These are phyloP conservation scores for Lepraria neglecta DNA, from an alignment of 495 filamentous ascomycete species.

Conservation along the genomic window DNA sequence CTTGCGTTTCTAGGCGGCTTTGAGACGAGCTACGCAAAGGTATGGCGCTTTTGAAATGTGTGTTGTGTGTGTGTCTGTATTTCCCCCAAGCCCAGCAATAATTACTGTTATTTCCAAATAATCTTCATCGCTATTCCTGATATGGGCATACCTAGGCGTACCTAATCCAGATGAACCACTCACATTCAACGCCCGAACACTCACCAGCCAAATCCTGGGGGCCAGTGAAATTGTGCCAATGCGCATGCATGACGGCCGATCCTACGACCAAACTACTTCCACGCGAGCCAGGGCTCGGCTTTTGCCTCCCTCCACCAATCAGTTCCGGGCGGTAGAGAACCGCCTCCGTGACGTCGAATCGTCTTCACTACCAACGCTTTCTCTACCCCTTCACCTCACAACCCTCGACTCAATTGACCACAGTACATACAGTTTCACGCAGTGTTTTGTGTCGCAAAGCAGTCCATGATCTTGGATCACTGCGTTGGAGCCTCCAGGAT, in stretches of 20 bases:
- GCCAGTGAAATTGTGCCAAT: constrained; percentile 15
- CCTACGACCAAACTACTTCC: neutral
- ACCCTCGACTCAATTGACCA: constrained; percentile 1
- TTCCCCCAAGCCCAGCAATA: neutral
- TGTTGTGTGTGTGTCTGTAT: neutral
- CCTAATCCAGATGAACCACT: constrained; percentile 13
- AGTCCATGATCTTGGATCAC: neutral
- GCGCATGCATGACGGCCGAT: constrained; percentile 25
- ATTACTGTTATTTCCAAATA: constrained; percentile 3
- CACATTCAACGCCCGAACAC: constrained; percentile 11
- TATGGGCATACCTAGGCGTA: neutral
- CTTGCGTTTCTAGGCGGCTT: neutral
- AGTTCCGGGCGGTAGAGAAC: constrained; percentile 20
- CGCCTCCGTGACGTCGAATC: constrained; percentile 25
- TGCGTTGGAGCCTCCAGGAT: neutral
- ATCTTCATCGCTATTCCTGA: neutral
- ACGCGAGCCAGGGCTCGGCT: constrained; percentile 19
- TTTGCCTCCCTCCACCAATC: constrained; percentile 20
- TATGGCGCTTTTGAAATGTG: neutral
- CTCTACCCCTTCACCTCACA: neutral
- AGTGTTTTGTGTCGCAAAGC: neutral
- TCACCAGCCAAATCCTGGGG: constrained; percentile 10
- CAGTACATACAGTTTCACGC: neutral
- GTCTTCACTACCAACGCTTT: neutral
- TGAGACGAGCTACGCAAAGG: neutral